phyloP scores from a whole-genome alignment of 441 rosid species.

The Pelargonium exstipulatum region DNA sequence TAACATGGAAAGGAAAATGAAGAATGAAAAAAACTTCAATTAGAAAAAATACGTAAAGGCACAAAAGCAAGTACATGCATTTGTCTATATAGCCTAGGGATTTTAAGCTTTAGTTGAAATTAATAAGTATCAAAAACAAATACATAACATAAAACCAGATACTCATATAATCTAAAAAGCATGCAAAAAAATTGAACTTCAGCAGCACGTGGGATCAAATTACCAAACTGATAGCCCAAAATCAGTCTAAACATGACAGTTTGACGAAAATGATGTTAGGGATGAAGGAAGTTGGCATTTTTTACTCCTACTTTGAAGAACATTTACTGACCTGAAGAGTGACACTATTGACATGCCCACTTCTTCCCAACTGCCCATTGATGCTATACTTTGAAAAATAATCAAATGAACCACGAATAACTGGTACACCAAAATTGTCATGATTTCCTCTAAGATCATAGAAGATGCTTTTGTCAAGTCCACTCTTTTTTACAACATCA shows the following conservation, averaged over 20 bases:
- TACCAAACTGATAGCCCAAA: no score
- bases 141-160: no score
- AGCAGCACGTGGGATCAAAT: no score
- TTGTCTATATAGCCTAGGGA: no score
- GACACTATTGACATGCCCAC: constrained; percentile 46
- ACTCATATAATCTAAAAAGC: no score
- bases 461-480: constrained; percentile 59
- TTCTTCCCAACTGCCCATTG: constrained; percentile 62
- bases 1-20: no score
- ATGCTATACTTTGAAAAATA: constrained; percentile 78
- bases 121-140: no score
- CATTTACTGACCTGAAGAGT: constrained; percentile 60
- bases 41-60: no score
- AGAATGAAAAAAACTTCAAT: no score
- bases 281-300: neutral
- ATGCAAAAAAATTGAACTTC: no score
- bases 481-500: constrained; percentile 56
- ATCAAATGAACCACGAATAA: constrained; percentile 53
- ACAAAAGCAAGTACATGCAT: no score
- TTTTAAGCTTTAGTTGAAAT: no score
- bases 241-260: neutral
- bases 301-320: constrained; percentile 9
- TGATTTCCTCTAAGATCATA: constrained; percentile 95
- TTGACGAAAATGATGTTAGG: neutral
- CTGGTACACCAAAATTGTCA: constrained; percentile 81